These are phyloP conservation scores for Fusarium heterosporum DNA, from an alignment of 2,329 filamentous ascomycete species.

Conservation along the genomic window DNA sequence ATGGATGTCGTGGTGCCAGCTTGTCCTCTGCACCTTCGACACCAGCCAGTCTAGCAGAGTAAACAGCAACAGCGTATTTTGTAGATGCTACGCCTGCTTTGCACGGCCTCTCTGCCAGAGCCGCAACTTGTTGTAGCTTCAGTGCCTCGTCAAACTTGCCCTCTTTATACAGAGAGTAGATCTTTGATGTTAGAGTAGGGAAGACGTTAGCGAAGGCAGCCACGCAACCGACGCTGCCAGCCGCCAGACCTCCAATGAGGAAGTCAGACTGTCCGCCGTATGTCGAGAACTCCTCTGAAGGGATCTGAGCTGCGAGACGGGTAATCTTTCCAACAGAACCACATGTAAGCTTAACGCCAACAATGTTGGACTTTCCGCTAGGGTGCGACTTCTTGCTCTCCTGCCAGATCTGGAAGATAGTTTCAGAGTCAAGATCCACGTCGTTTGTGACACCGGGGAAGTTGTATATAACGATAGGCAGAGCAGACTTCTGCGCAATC, in stretches of 20 bases:
- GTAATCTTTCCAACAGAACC: slow-evolving; percentile 79
- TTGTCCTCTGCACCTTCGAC: slow-evolving; percentile 69
- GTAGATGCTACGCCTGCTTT: slow-evolving; percentile 75
- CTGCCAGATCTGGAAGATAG: slow-evolving; percentile 55
- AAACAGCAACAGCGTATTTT: slow-evolving; percentile 75
- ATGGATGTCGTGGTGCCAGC: slow-evolving; percentile 71
- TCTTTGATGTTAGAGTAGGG: slow-evolving; percentile 65
- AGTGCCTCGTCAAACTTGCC: slow-evolving; percentile 70
- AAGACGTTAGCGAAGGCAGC: slow-evolving; percentile 73
- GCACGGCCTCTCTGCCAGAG: slow-evolving; percentile 72
- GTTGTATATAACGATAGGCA: slow-evolving; percentile 75
- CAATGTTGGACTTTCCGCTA: slow-evolving; percentile 64
- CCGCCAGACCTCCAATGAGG: slow-evolving; percentile 69
- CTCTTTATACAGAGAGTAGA: slow-evolving; percentile 71
- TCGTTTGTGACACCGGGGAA: slow-evolving; percentile 77
- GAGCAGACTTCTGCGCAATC: slow-evolving; percentile 61
- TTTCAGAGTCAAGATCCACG: slow-evolving; percentile 74
- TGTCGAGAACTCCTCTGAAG: slow-evolving; percentile 69
- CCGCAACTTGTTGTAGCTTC: slow-evolving; percentile 69
- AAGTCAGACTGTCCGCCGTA: slow-evolving; percentile 82
- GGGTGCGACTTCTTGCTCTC: slow-evolving; percentile 41
- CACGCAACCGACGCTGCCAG: slow-evolving; percentile 70
- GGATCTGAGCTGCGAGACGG: slow-evolving; percentile 64
- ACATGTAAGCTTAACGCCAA: slow-evolving; percentile 78
- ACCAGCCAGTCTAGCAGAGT: slow-evolving; percentile 68